Base-by-base conservation (phyloP, 441 rosid species). In the Gossypium laxum region DNA sequence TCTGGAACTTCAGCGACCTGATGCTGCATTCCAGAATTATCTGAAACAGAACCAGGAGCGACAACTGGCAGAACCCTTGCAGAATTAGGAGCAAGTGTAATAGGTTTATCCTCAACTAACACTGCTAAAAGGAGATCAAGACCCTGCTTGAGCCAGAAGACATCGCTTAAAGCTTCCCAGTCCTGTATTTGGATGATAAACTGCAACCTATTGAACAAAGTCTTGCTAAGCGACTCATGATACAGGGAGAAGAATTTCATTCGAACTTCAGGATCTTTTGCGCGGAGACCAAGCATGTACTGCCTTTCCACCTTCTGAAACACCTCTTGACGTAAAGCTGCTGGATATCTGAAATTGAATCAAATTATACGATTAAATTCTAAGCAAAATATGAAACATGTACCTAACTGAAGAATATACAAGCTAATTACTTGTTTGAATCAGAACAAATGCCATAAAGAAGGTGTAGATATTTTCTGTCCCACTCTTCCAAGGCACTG, bases 81-180 rank as follows among this genome's bases (percentile, higher is more conserved):
- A 81, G 97, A 88, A 80, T 95, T 92, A 65, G 98, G 88, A 65
- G 98, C 99, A 67, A 95, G 90, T 19, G 93, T 95, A 75, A 95
- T 92, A 48, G 95, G 90, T 77, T 91, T 86, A 75, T 87, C 86
- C 82, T 88, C 93, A 14, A 89, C 90, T 71, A 95, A 83, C 72
- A 91, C 86, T 55, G 99, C 96, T 60, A 95, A 84, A 75, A 95
- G 94, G 74, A 95, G 94, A 88, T 95, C 98, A 78, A 95, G 94
- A 70, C 99, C 99, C 79, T 95, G 99, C 80, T 95, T 95, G 80
- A 95, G 95, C 99, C 99, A 95, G 82, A 95, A 95, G 72, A 91
- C 98, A 81, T 95, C 97, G 77, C 95, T 88, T 75, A 92, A 71
- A 80, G 99, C 96, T 85, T 95, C 97, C 99, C 99, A 95, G 70